phyloP scores from a whole-genome alignment of 2,329 filamentous ascomycete genomes.

The Pseudogymnoascus destructans region DNA sequence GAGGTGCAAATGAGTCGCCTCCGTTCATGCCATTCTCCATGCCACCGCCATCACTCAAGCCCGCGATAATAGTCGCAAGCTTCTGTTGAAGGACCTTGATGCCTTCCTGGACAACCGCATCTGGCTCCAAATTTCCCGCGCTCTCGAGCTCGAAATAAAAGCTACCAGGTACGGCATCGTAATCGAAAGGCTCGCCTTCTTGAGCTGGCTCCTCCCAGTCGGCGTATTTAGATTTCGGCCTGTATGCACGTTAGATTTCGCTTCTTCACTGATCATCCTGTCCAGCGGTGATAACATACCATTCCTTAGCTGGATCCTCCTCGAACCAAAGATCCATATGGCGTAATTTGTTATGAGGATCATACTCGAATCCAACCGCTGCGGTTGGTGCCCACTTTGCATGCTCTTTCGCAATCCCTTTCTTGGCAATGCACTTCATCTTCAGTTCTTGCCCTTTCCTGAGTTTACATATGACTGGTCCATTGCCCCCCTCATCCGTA shows the following conservation, averaged over 20 bases:
- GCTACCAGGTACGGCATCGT: constrained; percentile 65
- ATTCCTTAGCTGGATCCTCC: constrained; percentile 67
- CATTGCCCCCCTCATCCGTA: constrained; percentile 66
- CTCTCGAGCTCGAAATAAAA: constrained; percentile 96
- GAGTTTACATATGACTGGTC: constrained; percentile 80
- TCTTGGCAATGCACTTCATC: constrained; percentile 87
- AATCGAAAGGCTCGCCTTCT: constrained; percentile 81
- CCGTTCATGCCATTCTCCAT: constrained; percentile 37
- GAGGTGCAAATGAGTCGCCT: constrained; percentile 43
- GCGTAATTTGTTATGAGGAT: constrained; percentile 88
- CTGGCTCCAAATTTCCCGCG: constrained; percentile 75
- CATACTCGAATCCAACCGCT: constrained; percentile 93
- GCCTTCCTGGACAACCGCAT: constrained; percentile 76
- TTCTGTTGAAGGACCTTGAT: constrained; percentile 85
- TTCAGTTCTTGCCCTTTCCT: constrained; percentile 80
- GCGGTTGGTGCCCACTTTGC: constrained; percentile 93
- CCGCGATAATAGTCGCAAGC: constrained; percentile 64
- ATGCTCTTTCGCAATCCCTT: constrained; percentile 97
- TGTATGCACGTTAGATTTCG: constrained; percentile 28
- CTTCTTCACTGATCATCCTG: background rate
- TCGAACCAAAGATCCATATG: constrained; percentile 96
- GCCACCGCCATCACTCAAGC: constrained; percentile 43
- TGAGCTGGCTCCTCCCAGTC: constrained; percentile 66
- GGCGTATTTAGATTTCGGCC: constrained; percentile 71
- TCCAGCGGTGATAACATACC: constrained; percentile 41